Base-by-base conservation (phyloP, 371 early-diverging fungal species). In the Haplosporangium sp. region DNA sequence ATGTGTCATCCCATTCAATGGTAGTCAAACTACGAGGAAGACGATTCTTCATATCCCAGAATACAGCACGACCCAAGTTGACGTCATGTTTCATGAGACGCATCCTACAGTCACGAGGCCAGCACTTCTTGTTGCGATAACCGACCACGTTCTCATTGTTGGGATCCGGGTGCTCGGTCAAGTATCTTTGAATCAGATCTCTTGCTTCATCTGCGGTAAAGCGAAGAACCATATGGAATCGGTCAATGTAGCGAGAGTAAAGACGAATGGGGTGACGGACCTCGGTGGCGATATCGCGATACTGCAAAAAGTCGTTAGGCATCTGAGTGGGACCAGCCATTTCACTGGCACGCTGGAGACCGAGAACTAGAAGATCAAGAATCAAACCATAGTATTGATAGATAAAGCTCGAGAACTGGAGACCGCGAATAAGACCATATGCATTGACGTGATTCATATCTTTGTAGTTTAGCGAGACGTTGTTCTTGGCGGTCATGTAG, bases 381-480 rank as follows among this genome's bases (percentile, higher is more conserved):
- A 98, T 94, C 73, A 99, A 89, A 58, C 97, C 98, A 83, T 98
- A 99, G 92, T 96, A 98, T 85, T 98, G 98, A 91, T 94, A 94
- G 69, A 99, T 94, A 86, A 99, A 99, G 19, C 96, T 93, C 47
- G 96, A 95, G 84, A 99, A 99, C 85, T 99, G 98, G 70, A 99
- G 91, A 72, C 99, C 99, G 73, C 97, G 94, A 75, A 99, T 96
- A 59, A 99, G 85, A 73, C 99, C 99, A 82, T 95, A 95, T 13
- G 95, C 92, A 84, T 99, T 99, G 66, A 95, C 95, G 86, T 97
- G 99, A 84, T 94, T 94, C 97, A 99, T 99, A 81, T 99, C 99
- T 90, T 99, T 99, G 90, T 99, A 99, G 68, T 90, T 95, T 67
- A 99, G 86, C 7, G 92, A 96, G 57, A 97, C 94, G 86, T 98